phyloP scores from a whole-genome alignment of 805 yeast species.

The Suhomyces kilbournensis region DNA sequence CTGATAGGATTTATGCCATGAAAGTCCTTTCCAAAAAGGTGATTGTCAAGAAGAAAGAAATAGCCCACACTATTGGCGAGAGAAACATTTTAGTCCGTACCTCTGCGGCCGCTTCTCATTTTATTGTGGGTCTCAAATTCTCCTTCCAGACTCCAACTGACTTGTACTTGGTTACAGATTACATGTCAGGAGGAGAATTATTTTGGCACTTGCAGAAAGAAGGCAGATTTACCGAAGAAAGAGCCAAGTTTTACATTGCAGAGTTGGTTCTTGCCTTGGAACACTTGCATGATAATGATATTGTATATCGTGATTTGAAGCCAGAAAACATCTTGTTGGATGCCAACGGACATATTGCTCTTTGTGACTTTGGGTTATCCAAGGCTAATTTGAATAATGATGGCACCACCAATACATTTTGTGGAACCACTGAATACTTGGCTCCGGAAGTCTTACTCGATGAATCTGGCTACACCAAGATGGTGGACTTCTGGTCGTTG shows the following conservation, averaged over 20 bases:
- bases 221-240: conserved; percentile 86
- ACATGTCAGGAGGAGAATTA: conserved; percentile 97
- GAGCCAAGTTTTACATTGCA: conserved; percentile 96
- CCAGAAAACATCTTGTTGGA: conserved; percentile 95
- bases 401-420: conserved; percentile 92
- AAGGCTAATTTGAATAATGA: conserved; percentile 86
- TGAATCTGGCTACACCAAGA: conserved; percentile 94
- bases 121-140: conserved; percentile 92
- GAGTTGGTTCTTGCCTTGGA: conserved; percentile 91
- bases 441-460: conserved; percentile 96
- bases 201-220: conserved; percentile 97
- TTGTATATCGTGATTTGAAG: conserved; percentile 93
- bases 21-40: conserved; percentile 92
- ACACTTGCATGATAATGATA: conserved; percentile 91
- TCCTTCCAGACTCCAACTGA: conserved; percentile 95
- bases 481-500: conserved; percentile 99
- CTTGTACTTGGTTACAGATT: conserved; percentile 90
- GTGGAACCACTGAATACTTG: conserved; percentile 97
- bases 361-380: conserved; percentile 95
- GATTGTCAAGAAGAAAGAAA: conserved; percentile 93
- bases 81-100: conserved; percentile 92
- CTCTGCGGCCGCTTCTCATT: conserved; percentile 82
- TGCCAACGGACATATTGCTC: conserved; percentile 95
- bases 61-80: conserved; percentile 98
- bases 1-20: conserved; percentile 93